Conservation (phyloP, 2,329 filamentous ascomycete genomes). For the Fusarium caatingaense region DNA sequence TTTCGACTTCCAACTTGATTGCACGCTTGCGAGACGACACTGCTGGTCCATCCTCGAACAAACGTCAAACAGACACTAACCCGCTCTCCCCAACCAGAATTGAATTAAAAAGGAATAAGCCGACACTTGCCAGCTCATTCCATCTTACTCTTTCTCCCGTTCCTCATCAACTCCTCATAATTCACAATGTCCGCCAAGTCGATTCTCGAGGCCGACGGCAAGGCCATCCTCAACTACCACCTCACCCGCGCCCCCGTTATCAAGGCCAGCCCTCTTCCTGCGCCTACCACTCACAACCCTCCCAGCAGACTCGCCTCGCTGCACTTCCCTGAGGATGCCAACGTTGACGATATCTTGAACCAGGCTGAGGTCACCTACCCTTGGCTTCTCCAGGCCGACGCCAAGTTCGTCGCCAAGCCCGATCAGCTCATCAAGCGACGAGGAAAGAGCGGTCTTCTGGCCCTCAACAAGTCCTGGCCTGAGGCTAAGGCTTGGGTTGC, state of each 20-base stretch:
- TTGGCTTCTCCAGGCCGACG: slow-evolving; percentile 84
- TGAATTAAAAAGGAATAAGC: slow-evolving; percentile 43
- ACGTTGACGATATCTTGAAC: slow-evolving; percentile 86
- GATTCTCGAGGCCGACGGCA: slow-evolving; percentile 98
- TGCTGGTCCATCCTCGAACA: slow-evolving; percentile 11
- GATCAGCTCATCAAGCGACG: slow-evolving; percentile 99
- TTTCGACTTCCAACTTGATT: slow-evolving; percentile 18
- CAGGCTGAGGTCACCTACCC: slow-evolving; percentile 97
- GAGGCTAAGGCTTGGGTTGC: slow-evolving; percentile 96
- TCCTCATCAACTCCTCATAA: slow-evolving; percentile 41
- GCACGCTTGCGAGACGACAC: slow-evolving; percentile 34
- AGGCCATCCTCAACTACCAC: slow-evolving; percentile 99
- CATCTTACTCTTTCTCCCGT: slow-evolving; percentile 35
- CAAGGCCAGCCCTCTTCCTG: slow-evolving; percentile 94
- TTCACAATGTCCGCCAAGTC: slow-evolving; percentile 77
- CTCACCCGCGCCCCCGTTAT: slow-evolving; percentile 97
- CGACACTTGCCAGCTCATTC: slow-evolving; percentile 45
- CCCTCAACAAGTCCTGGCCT: slow-evolving; percentile 96
- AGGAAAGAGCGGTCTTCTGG: slow-evolving; percentile 97
- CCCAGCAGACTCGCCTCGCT: slow-evolving; percentile 90
- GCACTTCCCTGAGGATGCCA: slow-evolving; percentile 90
- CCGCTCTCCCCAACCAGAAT: slow-evolving; percentile 33
- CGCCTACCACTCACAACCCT: slow-evolving; percentile 88
- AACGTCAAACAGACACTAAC: slow-evolving; percentile 32
- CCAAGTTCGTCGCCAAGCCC: slow-evolving; percentile 98